These are phyloP conservation scores for Luffa aegyptiaca DNA, from an alignment of 306 rosid genomes.

Conservation along the genomic window DNA sequence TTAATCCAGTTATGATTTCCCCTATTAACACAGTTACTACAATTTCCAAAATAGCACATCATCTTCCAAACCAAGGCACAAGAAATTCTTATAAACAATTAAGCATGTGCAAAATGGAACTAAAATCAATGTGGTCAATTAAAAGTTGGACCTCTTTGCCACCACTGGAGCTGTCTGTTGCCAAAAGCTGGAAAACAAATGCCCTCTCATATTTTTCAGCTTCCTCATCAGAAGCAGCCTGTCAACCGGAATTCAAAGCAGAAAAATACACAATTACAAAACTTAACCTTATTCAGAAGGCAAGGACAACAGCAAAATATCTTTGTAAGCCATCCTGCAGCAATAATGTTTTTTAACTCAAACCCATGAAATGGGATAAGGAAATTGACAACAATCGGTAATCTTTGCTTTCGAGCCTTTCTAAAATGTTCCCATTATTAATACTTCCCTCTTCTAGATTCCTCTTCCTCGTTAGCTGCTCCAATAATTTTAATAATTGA, in stretches of 20 bases:
- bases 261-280: not conserved
- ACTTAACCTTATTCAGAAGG: not conserved
- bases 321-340: not conserved
- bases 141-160: constrained; percentile 63
- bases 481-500: not conserved
- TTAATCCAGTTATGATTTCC: not conserved
- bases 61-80: not conserved
- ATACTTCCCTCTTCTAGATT: not conserved
- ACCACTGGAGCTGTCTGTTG: constrained; percentile 39
- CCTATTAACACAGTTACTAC: not conserved
- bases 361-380: not conserved
- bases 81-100: constrained; percentile 7
- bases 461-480: not conserved
- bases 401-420: not conserved
- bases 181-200: constrained; percentile 64
- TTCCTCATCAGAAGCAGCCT: constrained; percentile 71
- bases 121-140: not conserved
- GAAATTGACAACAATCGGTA: not conserved
- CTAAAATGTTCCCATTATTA: not conserved
- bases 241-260: constrained; percentile 11
- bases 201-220: constrained; percentile 72
- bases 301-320: not conserved
- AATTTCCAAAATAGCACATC: not conserved
- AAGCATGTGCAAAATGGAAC: not conserved
- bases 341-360: not conserved